Percentiles rank a stretch among this genome's conserved stretches.
phyloP scores from a whole-genome alignment of 176 grass and related monocot genomes.

The Ensete glaucum region DNA sequence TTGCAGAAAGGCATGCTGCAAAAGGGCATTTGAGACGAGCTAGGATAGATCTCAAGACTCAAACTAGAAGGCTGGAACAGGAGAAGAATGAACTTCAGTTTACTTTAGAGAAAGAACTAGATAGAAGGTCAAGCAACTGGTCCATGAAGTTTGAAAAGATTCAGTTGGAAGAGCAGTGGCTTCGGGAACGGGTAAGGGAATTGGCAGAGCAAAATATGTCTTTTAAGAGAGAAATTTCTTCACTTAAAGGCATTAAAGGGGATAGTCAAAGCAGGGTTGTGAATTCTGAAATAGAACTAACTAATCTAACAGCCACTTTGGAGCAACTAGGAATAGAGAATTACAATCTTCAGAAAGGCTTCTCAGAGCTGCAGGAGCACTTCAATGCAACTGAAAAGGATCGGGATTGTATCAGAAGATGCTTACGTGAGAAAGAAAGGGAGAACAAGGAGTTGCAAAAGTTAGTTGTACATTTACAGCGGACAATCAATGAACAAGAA shows the following conservation, averaged over 20 bases:
- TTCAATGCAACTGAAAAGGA: slow-evolving; percentile 44
- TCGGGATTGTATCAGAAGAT: slow-evolving; percentile 36
- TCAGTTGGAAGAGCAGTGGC: slow-evolving; percentile 72
- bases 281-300: slow-evolving; percentile 36
- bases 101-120: slow-evolving; percentile 54
- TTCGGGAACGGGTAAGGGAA: slow-evolving; percentile 64
- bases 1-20: slow-evolving; percentile 49
- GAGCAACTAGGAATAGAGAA: slow-evolving; percentile 34
- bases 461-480: slow-evolving; percentile 58
- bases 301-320: slow-evolving; percentile 30
- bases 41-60: slow-evolving; percentile 39
- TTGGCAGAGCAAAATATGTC: slow-evolving; percentile 83
- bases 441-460: slow-evolving; percentile 62
- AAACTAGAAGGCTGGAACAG: slow-evolving; percentile 46
- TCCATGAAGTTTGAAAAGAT: slow-evolving; percentile 47
- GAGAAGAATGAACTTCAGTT: slow-evolving; percentile 45
- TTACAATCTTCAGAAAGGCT: slow-evolving; percentile 34
- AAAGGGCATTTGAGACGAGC: slow-evolving; percentile 53
- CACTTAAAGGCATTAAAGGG: slow-evolving; percentile 33
- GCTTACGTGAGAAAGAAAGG: slow-evolving; percentile 59
- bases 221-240: slow-evolving; percentile 72
- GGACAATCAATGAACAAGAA: slow-evolving; percentile 64
- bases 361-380: slow-evolving; percentile 32
- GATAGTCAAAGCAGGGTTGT: slow-evolving; percentile 21
- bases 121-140: slow-evolving; percentile 63